Conservation (phyloP, 192 early-diverging fungal species). For the Coemansia sp. region DNA sequence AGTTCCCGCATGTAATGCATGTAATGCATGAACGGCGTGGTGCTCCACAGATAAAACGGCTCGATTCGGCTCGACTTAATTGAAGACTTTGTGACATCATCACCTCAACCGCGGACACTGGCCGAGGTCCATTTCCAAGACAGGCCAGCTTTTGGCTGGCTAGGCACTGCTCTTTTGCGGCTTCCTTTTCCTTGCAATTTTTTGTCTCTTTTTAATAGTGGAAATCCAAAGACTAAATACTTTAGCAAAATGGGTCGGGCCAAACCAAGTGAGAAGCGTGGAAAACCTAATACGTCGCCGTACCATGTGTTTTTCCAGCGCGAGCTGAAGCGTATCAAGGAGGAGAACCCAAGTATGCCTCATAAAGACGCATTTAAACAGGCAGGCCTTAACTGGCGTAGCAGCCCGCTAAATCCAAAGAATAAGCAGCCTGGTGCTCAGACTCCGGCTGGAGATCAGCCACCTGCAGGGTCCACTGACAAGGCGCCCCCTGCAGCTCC, state of each 20-base stretch:
- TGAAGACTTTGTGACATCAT: neutral
- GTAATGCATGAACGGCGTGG: neutral
- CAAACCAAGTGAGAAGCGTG: constrained; percentile 25
- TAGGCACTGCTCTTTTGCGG: neutral
- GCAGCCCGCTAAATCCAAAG: constrained; percentile 46
- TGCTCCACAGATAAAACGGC: neutral
- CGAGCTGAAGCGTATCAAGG: constrained; percentile 50
- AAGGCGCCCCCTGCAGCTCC: constrained; percentile 3
- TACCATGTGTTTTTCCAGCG: constrained; percentile 41
- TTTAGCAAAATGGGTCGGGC: constrained; percentile 6
- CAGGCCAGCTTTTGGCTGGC: neutral
- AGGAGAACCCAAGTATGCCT: constrained; percentile 35
- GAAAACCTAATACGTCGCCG: constrained; percentile 17
- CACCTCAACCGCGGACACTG: neutral
- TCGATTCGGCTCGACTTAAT: neutral
- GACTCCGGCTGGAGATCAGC: neutral
- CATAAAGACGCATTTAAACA: constrained; percentile 54
- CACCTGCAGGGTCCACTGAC: constrained; percentile 1
- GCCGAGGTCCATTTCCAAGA: neutral
- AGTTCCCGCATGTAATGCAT: too few relatives aligned
- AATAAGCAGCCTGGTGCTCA: constrained; percentile 13
- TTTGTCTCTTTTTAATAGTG: neutral
- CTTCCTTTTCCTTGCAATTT: neutral
- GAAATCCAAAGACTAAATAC: neutral
- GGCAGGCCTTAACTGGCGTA: constrained; percentile 46